Base-by-base conservation (phyloP, 805 yeast genomes). In the Spathaspora boniae region DNA sequence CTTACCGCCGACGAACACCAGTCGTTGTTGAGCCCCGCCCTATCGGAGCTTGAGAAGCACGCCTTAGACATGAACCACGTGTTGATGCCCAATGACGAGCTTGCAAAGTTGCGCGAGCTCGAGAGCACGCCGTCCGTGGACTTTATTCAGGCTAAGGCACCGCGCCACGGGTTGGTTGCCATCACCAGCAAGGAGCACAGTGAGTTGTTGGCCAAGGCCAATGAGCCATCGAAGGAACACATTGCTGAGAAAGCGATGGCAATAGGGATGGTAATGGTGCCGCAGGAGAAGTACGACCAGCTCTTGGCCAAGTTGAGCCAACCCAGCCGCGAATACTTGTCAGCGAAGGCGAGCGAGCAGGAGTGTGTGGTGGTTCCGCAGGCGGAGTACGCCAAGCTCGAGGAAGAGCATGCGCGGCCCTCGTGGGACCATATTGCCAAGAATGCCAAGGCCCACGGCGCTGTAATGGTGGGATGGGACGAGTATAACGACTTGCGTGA, bases 201-300 rank as follows among this genome's bases (percentile, higher is more conserved):
- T 15, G 38, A 43, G 15, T 39, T 51, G 21, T 42, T 35, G 4
- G 36, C 34, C 16, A 34, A 50, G 12, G 28, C 31, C 7, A 31
- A 41, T 17, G 36, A 40, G 27, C 44, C 48, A 17, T 28, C 43
- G 3, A 33, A 50, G n/a, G 64, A 55, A 7, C 51, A 55, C 21
- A 37, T 55, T 4, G 46, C 39, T 25, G 44, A 43, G 11, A 54
- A 53, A 26, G 53, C 55, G 6, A 37, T 24, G 4, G 28, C 31
- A 9, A 38, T 43, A 22, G 45, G 42, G 9, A 37, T 23, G 27
- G 41, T 44, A 15, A 33, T 47, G n/a, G 26, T 51, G n/a, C 34
- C 43, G 5, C 34, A 46, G 15, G 31, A 27, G 4, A 54, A 51
- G 5, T 41, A 47, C 38, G 34, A 46, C 1, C 33, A 36, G 6